Conservation (phyloP, 352 stramenopile genomes). For the Blastocystis sp. region DNA sequence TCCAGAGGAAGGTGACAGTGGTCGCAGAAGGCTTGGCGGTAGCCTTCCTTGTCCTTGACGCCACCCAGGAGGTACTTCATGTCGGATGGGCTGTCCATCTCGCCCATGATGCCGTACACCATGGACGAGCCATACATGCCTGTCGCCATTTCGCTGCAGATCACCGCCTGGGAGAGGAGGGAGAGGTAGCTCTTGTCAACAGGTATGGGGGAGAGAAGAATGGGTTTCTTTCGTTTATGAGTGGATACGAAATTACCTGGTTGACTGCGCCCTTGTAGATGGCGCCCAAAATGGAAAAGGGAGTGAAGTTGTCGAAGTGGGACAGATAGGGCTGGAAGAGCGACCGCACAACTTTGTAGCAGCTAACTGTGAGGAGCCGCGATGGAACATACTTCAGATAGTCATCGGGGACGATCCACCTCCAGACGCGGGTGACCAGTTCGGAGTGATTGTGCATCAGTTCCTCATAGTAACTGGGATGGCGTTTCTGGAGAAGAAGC, state of each 20-base stretch:
- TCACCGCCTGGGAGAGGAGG: neutral
- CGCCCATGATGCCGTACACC: conserved; percentile 33
- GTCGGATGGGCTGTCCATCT: neutral
- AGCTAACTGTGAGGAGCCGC: neutral
- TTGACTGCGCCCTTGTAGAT: neutral
- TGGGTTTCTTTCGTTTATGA: neutral
- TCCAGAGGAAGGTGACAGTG: neutral
- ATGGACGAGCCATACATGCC: conserved; percentile 39
- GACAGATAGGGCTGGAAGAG: conserved; percentile 39
- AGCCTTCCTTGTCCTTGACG: neutral
- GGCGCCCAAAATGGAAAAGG: neutral
- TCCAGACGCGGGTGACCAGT: neutral
- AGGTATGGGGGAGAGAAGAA: neutral
- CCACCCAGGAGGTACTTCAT: conserved; percentile 14
- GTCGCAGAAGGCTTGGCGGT: neutral
- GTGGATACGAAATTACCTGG: neutral
- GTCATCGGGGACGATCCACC: conserved; percentile 17
- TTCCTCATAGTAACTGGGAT: conserved; percentile 49
- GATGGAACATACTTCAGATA: neutral
- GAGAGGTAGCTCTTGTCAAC: neutral
- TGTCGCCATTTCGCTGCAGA: conserved; percentile 43
- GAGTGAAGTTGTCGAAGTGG: conserved; percentile 21
- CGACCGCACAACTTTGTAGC: neutral
- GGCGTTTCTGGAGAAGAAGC: neutral
- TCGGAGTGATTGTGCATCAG: neutral